Evolutionary conservation across 371 early-diverging fungal genomes (phyloP), one percentile per base, ranked within the genome.

Genomic region (Capillidium rhysosporum): DNA sequence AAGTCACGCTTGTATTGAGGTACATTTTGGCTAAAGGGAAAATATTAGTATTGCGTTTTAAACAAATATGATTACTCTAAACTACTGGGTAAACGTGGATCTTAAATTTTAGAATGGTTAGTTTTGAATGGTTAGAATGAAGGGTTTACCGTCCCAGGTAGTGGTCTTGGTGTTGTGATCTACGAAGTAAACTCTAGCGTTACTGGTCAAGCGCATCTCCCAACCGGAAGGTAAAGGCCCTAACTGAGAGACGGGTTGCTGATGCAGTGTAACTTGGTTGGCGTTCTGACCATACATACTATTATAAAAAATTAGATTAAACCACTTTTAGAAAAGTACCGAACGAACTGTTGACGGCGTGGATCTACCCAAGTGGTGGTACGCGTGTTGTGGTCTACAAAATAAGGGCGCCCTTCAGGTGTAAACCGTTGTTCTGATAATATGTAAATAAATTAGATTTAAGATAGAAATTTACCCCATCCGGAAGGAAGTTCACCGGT

Each of bases 1-100:
- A 92, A 96, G 69, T 96, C 96, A 38, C 94, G 84, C 72, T 94
- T 96, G 71, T 96, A 96, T 64, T 93, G 89, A 21, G 96, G 96
- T 23, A 91, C 94, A 54, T 84, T 84, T 63, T 82, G 83, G 64
- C 63, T 67, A 49, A 24, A 38, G 21, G 34, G 8, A 30, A 39
- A 24, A 40, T 18, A 23, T 24, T 12, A 10, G 8, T 4, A 8
- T 18, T 47, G 23, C 16, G 7, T 12, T 8, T 18, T 41, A 25
- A n/a, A 53, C 8, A n/a, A 10, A 18, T 8, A 45, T 24, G 31
- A 64, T 30, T 65, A 64, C 63, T 92, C 95, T 26, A 91, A 73
- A 61, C 82, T 84, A 63, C 89, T 87, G 4, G 96, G 94, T 55
- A 96, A 66, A 8, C 96, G 75, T 24, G 96, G 96, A 63, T 95